These are phyloP conservation scores for Prunus mira DNA, from an alignment of 306 rosid species.

Conservation along the genomic window DNA sequence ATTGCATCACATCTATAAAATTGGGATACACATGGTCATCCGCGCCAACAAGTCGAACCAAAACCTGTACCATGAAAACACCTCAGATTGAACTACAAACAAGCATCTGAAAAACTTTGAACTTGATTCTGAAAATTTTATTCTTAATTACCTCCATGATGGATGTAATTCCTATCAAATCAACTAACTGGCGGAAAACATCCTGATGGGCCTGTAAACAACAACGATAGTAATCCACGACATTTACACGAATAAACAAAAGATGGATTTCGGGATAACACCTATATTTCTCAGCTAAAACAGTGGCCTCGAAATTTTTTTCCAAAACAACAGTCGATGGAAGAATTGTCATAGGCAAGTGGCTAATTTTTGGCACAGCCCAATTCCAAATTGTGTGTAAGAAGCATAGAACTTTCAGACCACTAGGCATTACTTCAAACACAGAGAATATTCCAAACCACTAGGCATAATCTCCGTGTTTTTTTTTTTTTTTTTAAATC, in stretches of 20 bases:
- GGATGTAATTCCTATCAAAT: constrained; percentile 96
- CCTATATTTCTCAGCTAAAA: neutral
- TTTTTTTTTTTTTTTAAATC: neutral
- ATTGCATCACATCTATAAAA: constrained; percentile 90
- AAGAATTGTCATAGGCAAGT: neutral
- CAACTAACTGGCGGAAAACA: constrained; percentile 83
- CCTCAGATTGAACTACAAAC: constrained; percentile 29
- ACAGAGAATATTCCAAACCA: neutral
- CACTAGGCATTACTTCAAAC: neutral
- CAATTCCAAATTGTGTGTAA: neutral
- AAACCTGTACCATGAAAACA: constrained; percentile 57
- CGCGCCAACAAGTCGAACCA: constrained; percentile 89
- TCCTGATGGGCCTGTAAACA: constrained; percentile 82
- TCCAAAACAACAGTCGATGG: neutral
- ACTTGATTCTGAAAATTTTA: constrained; percentile 1
- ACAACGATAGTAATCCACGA: constrained; percentile 14
- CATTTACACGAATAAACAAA: constrained; percentile 10
- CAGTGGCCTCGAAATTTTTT: neutral
- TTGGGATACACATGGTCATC: constrained; percentile 95
- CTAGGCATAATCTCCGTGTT: neutral
- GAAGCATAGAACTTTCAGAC: neutral
- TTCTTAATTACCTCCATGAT: constrained; percentile 82
- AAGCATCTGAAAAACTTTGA: neutral
- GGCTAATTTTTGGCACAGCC: neutral
- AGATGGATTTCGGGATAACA: neutral